Evolutionary conservation across 306 rosid species (phyloP), one percentile per base, ranked within the genome.

Genomic region (Dryas drummondii): DNA sequence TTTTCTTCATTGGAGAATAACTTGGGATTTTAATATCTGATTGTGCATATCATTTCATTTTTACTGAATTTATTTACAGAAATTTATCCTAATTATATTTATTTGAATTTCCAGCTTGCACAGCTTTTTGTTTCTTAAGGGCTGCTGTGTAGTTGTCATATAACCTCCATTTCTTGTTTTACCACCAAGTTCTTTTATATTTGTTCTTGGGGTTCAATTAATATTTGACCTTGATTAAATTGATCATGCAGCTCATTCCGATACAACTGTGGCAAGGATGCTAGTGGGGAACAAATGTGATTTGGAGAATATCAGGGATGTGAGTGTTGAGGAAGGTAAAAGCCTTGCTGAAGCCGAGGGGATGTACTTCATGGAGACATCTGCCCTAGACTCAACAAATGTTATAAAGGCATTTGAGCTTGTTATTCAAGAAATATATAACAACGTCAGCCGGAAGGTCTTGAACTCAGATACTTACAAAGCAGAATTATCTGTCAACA

Each of bases 291-390:
- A 93, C 86, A 93, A 93, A 76, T 85, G 85, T 45, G 98, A 93
- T 81, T 81, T 93, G 84, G 97, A 91, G 69, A 87, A 88, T 72
- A 91, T 91, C 49, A 80, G 98, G 80, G 85, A 84, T 37, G 98
- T 93, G 61, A 88, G 90, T 58, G 68, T 93, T 2, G 98, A 93
- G 62, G 98, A 93, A 79, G 98, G 98, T 48, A 93, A 86, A 86
- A 87, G 76, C 72, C 88, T 93, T 51, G 97, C 98, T 1, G 98
- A 93, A 86, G 82, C 92, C 9, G 97, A 93, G 78, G 98, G 97
- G 26, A 71, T 93, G 80, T 93, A 89, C 82, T 93, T 91, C 94
- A 89, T 93, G 96, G 98, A 93, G 82, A 91, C 98, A 54, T 93
- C 98, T 50, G 98, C 98, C 32, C 74, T 93, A 37, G 97, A 93